Base-by-base conservation (phyloP, 164 flowering plant genomes). In the Magnolia officinalis region DNA sequence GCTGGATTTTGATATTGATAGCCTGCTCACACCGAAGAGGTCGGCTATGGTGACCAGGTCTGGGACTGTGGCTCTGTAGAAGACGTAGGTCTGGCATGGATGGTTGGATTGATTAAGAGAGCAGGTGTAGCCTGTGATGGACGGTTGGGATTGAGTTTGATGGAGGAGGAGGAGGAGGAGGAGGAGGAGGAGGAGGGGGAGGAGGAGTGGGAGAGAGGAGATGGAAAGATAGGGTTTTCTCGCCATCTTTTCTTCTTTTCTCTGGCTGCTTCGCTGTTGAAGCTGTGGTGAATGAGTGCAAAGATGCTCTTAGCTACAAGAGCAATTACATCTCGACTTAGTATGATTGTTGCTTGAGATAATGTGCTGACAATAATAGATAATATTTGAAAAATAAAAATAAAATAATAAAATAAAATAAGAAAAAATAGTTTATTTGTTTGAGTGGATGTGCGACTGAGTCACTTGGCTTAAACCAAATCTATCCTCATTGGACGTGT, bases 21-120 rank as follows among this genome's bases (percentile, higher is more conserved):
- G 85, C 23, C 97, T 84, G 78, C 98, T 92, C 20, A 91, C 75
- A 4, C 82, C 75, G 80, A 95, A 95, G 74, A 95, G 93, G 73
- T 95, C 98, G 16, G 83, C 90, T 8, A 95, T 83, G 77, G 89
- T 71, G 72, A 91, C 90, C 0, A 95, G 81, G 78, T 92, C 87
- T 0, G 98, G 92, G n/a, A 87, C 18, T 2, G 23, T 16, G 76
- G 96, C 89, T 77, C 87, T 74, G 86, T 87, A 95, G 74, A 81
- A 86, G 65, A 76, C 91, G 61, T 87, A 93, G 74, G 98, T 82
- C 31, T 85, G 86, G 77, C 98, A 95, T 8, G 98, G 88, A 63
- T 81, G 81, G 63, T 65, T 1, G 67, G 85, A 67, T 63, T 69
- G 83, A 73, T 74, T 81, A 23, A 84, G 52, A 1, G 83, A 20